A percentile compares a stretch with the other conserved stretches of the same genome.
These are phyloP conservation scores for Mucor mucedo DNA, from an alignment of 371 early-diverging fungal species.

Conservation along the genomic window DNA sequence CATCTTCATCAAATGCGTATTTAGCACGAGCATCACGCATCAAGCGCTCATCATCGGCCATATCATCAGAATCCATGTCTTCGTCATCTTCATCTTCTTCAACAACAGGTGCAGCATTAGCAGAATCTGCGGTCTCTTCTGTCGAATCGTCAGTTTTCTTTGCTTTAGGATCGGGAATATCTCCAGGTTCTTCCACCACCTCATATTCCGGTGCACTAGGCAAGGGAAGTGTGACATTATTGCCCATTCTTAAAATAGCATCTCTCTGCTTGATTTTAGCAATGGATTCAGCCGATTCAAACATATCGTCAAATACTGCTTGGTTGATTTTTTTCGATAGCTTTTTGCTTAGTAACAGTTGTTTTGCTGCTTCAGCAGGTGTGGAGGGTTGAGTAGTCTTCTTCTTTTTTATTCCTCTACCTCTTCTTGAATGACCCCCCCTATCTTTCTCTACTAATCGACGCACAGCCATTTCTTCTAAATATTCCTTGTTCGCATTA, in stretches of 20 bases:
- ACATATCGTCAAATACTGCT: slow-evolving; percentile 76
- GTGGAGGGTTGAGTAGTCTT: slow-evolving; percentile 44
- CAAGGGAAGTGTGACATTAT: slow-evolving; percentile 1
- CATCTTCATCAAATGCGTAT: slow-evolving; percentile 41
- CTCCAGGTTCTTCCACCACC: slow-evolving; percentile 58
- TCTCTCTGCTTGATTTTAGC: slow-evolving; percentile 49
- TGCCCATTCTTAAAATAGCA: slow-evolving; percentile 17
- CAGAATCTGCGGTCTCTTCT: slow-evolving; percentile 22
- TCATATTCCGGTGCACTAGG: slow-evolving; percentile 42
- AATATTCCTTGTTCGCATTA: slow-evolving; percentile 83
- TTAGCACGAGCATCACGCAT: slow-evolving; percentile 37
- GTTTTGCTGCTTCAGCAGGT: slow-evolving; percentile 81
- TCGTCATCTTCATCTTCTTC: slow-evolving; percentile 57
- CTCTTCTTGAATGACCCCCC: slow-evolving; percentile 39
- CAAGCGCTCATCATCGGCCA: slow-evolving; percentile 50
- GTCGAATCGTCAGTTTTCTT: slow-evolving; percentile 18
- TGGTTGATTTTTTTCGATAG: slow-evolving; percentile 93
- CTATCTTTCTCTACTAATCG: slow-evolving; percentile 57
- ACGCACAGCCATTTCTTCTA: slow-evolving; percentile 73
- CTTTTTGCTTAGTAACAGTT: slow-evolving; percentile 64
- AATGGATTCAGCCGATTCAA: slow-evolving; percentile 62
- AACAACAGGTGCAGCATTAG: slow-evolving; percentile 26
- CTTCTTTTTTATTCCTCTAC: slow-evolving; percentile 36
- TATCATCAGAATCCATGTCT: slow-evolving; percentile 48
- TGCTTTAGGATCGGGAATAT: slow-evolving; percentile 23